Evolutionary conservation across 345 rosid genomes (phyloP).

Genomic region (Laguncularia racemosa): DNA sequence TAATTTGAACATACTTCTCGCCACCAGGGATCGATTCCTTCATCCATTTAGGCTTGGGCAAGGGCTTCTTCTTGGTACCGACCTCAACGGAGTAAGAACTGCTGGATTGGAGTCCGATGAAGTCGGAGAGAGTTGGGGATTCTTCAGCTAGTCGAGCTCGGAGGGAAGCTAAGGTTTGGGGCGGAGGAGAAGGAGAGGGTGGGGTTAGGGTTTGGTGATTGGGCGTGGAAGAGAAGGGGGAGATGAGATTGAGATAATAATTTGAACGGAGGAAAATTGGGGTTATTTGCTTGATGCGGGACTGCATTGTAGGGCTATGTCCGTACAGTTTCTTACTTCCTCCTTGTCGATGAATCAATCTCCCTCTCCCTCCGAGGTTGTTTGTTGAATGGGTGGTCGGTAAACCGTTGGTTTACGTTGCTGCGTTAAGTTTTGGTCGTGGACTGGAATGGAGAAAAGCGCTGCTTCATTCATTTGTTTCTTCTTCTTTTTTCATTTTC

Average conservation of each 20-base stretch:
- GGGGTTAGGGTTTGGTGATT: constrained; percentile 15
- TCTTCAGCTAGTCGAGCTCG: constrained; percentile 82
- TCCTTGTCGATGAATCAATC: too few species aligned
- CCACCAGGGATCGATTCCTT: constrained; percentile 88
- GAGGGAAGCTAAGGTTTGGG: constrained; percentile 59
- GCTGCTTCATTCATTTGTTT: too few species aligned
- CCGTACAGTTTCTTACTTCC: too few species aligned
- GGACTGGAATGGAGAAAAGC: too few species aligned
- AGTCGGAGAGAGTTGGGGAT: constrained; percentile 58
- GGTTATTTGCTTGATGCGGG: constrained; percentile 22
- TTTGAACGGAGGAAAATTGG: constrained; percentile 25
- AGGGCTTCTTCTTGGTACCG: constrained; percentile 90
- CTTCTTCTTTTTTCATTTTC: too few species aligned
- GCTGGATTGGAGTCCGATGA: constrained; percentile 32
- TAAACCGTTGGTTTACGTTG: too few species aligned
- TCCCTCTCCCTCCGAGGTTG: too few species aligned
- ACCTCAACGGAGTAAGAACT: constrained; percentile 79
- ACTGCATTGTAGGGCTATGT: constrained; percentile 17
- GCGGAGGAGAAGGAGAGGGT: neutral
- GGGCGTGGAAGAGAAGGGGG: constrained; percentile 34
- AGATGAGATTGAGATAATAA: constrained; percentile 15
- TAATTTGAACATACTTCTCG: constrained; percentile 92
- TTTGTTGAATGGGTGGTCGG: too few species aligned
- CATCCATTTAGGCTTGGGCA: constrained; percentile 99
- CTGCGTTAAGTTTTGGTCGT: too few species aligned